Conservation (phyloP, 306 rosid species). For the Fragaria nilgerrensis region DNA sequence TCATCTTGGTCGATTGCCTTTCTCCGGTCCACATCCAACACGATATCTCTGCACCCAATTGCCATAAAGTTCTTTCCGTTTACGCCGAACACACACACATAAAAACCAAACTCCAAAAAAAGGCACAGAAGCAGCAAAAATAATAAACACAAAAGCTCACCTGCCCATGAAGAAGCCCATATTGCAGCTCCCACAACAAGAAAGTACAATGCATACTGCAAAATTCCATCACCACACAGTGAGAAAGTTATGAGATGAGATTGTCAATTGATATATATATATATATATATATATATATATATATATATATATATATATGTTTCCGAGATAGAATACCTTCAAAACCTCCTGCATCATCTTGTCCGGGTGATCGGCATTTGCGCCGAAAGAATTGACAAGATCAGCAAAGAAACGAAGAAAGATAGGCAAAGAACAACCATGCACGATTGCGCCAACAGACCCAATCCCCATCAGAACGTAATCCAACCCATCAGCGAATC, state of each 20-base stretch:
- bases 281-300: no score
- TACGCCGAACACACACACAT: slow-evolving; percentile 3
- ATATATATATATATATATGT: not conserved
- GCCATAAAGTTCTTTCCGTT: slow-evolving; percentile 7
- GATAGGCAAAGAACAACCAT: slow-evolving; percentile 89
- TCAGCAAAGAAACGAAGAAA: slow-evolving; percentile 96
- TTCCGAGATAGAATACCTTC: slow-evolving; percentile 46
- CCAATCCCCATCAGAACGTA: slow-evolving; percentile 79
- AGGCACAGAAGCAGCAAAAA: not conserved
- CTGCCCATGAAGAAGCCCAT: slow-evolving; percentile 99
- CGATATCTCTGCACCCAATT: slow-evolving; percentile 70
- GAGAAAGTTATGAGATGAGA: not conserved
- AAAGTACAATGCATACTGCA: slow-evolving; percentile 96
- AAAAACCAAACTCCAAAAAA: not conserved
- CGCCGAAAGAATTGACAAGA: slow-evolving; percentile 94
- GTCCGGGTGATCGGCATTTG: slow-evolving; percentile 73
- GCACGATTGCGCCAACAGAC: slow-evolving; percentile 82
- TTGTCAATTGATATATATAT: not conserved
- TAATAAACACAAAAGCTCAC: slow-evolving; percentile 30
- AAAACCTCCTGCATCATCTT: slow-evolving; percentile 91
- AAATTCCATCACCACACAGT: slow-evolving; percentile 5
- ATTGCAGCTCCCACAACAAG: slow-evolving; percentile 97
- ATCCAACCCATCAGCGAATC: slow-evolving; percentile 94
- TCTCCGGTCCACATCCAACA: slow-evolving; percentile 99
- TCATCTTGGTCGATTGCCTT: slow-evolving; percentile 92